Percentiles rank a stretch among this genome's conserved stretches.
Conservation (phyloP, 148 eudicot genomes). For the Rhododendron williamsianum region DNA sequence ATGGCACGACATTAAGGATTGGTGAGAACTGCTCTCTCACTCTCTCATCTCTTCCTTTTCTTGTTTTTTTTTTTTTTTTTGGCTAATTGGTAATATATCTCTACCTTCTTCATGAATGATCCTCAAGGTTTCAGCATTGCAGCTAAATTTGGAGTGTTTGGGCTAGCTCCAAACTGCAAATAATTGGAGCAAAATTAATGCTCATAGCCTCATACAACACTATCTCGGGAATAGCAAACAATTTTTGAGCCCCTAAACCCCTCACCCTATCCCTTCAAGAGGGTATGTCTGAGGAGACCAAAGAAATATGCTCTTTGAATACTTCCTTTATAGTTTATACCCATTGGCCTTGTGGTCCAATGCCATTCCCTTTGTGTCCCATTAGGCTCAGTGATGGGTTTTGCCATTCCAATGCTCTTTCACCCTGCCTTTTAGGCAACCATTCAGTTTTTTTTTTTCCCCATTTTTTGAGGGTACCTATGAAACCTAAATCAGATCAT, state of each 20-base stretch:
- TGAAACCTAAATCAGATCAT: background rate
- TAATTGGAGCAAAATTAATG: slow-evolving; percentile 8
- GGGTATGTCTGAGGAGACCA: slow-evolving; percentile 9
- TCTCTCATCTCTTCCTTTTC: background rate
- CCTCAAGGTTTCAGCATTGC: background rate
- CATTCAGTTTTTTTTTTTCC: background rate
- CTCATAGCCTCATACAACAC: background rate
- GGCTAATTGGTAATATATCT: background rate
- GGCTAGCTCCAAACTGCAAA: slow-evolving; percentile 2
- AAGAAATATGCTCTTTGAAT: background rate
- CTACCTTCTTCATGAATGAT: background rate
- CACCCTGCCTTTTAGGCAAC: slow-evolving; percentile 20
- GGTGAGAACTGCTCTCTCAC: background rate
- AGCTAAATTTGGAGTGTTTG: background rate
- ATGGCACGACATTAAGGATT: background rate
- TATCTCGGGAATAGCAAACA: slow-evolving; percentile 17
- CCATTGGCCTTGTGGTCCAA: slow-evolving; percentile 10
- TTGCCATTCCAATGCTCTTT: slow-evolving; percentile 25
- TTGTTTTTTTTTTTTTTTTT: too few relatives aligned
- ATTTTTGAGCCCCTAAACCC: slow-evolving; percentile 33
- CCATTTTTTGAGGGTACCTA: background rate
- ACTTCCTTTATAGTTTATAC: background rate
- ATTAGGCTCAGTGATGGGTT: slow-evolving; percentile 22
- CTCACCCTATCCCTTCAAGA: background rate
- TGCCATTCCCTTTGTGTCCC: slow-evolving; percentile 10